phyloP scores from a whole-genome alignment of 495 filamentous ascomycete species.

The Diplogelasinospora grovesii region DNA sequence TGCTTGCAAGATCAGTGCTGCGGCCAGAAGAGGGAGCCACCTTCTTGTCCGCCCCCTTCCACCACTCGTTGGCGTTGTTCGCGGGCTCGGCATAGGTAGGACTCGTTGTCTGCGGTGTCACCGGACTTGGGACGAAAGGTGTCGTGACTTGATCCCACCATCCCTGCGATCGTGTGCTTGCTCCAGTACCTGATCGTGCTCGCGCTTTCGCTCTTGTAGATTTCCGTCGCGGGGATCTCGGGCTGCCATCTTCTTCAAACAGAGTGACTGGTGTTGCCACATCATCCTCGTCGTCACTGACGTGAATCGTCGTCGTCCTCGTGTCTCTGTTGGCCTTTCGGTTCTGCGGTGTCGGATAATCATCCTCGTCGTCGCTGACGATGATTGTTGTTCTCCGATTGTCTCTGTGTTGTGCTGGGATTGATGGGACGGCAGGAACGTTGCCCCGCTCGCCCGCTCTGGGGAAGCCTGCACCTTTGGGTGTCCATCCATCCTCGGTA shows the following conservation, averaged over 20 bases:
- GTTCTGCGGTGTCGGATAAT: not conserved
- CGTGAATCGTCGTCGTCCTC: slow-evolving; percentile 14
- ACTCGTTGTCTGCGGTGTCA: slow-evolving; percentile 15
- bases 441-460: slow-evolving; percentile 43
- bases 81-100: not conserved
- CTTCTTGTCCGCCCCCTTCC: slow-evolving; percentile 28
- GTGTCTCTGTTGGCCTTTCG: slow-evolving; percentile 7
- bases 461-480: slow-evolving; percentile 24
- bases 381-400: not conserved
- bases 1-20: slow-evolving; percentile 11
- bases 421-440: slow-evolving; percentile 55
- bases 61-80: slow-evolving; percentile 24
- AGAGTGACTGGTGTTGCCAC: slow-evolving; percentile 36
- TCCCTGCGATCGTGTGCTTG: slow-evolving; percentile 58
- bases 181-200: slow-evolving; percentile 26
- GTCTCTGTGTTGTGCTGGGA: slow-evolving; percentile 15
- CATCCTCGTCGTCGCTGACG: slow-evolving; percentile 4
- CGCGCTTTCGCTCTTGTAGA: slow-evolving; percentile 22
- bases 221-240: slow-evolving; percentile 21
- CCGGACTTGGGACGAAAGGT: slow-evolving; percentile 47
- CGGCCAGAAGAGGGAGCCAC: slow-evolving; percentile 12
- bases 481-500: slow-evolving; percentile 16
- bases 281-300: slow-evolving; percentile 27
- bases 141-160: slow-evolving; percentile 89
- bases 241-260: slow-evolving; percentile 44